Evolutionary conservation across 805 yeast species (phyloP), one percentile per base, ranked within the genome.

Genomic region (Zygoascus biomembranicola): DNA sequence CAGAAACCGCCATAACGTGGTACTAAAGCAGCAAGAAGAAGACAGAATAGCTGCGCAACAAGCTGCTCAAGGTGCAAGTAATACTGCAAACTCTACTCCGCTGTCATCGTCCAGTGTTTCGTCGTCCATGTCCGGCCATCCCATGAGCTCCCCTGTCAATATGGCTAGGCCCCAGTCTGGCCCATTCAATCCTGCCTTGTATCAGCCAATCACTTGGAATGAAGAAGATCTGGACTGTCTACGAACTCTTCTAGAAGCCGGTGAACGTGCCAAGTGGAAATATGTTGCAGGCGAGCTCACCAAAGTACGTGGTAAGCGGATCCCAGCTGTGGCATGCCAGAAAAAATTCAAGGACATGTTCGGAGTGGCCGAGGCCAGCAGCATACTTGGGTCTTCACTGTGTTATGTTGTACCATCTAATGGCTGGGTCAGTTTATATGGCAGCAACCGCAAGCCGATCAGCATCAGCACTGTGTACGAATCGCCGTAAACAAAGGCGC

Each of bases 1-100:
- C 9, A 46, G 41, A 32, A 46, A 32, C 23, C 39, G 49, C 16
- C 32, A 46, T 14, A 26, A 19, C 32, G n/a, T 46, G 26, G 18
- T 46, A 28, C 84, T 41, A 85, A 89, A 0, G 89, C 88, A 1
- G 71, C 44, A 39, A 19, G 45, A 48, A 23, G 45, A 37, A 89
- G 55, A 83, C 83, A 61, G 69, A 90, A 53, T 84, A 84, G 61
- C 89, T 84, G 64, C 90, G 84, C 6, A 73, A 84, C 48, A 82
- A 83, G 61, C 87, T 82, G 32, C 39, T 19, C 32, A 48, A 19
- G 18, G 4, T 13, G 35, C 20, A 35, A 41, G 31, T 32, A 51
- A 31, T 14, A 16, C 37, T 16, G 44, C 42, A 26, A 16, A 28
- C 13, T 8, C 35, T 9, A 26, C 45, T 11, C 18, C 32, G 32